Percentiles rank a stretch among this genome's conserved stretches.
Evolutionary conservation across 148 eudicot species (phyloP).

Genomic region (Fagopyrum esculentum): DNA sequence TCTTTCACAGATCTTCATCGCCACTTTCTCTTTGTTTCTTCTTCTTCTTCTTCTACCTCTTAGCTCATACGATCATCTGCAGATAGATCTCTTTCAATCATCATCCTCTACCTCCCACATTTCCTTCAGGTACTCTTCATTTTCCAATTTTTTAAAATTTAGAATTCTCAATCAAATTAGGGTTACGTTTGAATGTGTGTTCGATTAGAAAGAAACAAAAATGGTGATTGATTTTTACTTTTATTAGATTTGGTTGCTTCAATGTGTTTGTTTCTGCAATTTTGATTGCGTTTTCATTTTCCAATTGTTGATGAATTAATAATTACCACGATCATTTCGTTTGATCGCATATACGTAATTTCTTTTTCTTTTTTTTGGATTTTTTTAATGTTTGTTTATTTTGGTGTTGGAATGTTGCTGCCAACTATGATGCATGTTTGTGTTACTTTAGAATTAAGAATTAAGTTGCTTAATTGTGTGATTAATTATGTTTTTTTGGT

Average conservation of each 20-base stretch:
- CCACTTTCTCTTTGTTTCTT: constrained; percentile 1
- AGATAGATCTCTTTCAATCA: background rate
- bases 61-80: background rate
- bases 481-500: no score
- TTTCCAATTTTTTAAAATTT: background rate
- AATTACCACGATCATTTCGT: background rate
- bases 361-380: background rate
- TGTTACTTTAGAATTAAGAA: no score
- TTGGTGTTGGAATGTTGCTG: background rate
- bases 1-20: constrained; percentile 9
- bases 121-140: constrained; percentile 6
- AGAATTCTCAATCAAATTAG: background rate
- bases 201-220: background rate
- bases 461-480: no score
- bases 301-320: background rate
- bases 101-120: background rate
- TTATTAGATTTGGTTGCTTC: background rate
- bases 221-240: background rate
- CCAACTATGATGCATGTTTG: background rate
- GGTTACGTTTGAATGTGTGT: background rate
- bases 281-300: background rate
- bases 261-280: background rate
- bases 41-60: background rate
- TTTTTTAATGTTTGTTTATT: background rate
- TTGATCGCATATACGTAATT: background rate